Evolutionary conservation across 768 basidiomycete genomes (phyloP), one percentile per base, ranked within the genome.

Genomic region (Hericium alpestre): DNA sequence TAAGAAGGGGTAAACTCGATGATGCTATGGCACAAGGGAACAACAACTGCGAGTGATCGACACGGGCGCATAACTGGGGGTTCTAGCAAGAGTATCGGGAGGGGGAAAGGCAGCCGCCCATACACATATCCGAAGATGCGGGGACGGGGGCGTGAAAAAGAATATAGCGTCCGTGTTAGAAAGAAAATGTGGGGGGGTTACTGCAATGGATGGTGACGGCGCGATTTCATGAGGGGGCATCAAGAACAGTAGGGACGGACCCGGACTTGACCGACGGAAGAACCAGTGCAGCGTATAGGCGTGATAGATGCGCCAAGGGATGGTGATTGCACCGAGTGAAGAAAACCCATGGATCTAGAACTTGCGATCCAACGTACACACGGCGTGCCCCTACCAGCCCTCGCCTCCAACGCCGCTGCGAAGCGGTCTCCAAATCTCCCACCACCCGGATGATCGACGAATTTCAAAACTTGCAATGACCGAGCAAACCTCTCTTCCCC

Each of bases 101-200:
- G 49, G 32, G 15, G 52, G 55, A 9, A 55, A 62, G 22, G 57
- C 54, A 53, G 60, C 51, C 61, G 18, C 23, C 52, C 57, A 54
- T 22, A 27, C 41, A 12, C 13, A 51, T 61, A 43, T 37, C 54
- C n/a, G 55, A 23, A 58, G 55, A 58, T 56, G 56, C 56, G 61
- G 63, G 47, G 56, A 59, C 49, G 27, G 23, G 49, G 59, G 65
- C 77, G 63, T 83, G 81, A 81, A 84, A 76, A 74, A 32, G 70
- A 80, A 83, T 79, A 61, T 71, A 84, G 85, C 86, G 86, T 88
- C 86, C 86, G 84, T 86, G 72, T 74, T 70, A 71, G 71, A 71
- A 60, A 71, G 69, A 70, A 72, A 64, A 40, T 18, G 23, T n/a
- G 54, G 50, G 52, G 52, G 51, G 53, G 39, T 50, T 25, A 43